Evolutionary conservation across 345 rosid genomes (phyloP), one percentile per base, ranked within the genome.

Genomic region (Ceriops tagal): DNA sequence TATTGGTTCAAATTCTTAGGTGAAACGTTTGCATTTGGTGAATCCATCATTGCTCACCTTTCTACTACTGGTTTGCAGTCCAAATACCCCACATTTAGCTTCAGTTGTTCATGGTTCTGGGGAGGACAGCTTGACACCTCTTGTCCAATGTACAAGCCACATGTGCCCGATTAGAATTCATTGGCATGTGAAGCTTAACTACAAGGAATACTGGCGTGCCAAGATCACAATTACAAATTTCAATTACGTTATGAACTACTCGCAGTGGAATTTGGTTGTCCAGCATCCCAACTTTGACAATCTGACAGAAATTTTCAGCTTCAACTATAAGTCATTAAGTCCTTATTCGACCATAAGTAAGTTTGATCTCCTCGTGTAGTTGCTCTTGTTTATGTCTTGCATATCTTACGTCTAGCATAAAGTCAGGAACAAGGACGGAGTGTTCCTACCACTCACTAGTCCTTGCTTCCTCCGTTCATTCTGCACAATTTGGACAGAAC

Each of bases 151-250:
- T 73, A 89, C 98, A 7, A 67, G 63, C 19, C 97, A 91, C 75
- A 88, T 93, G 98, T 93, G 98, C 77, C 98, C 98, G 2, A 66
- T 89, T 71, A 72, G 95, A 88, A 76, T 91, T 77, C 98, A 93
- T 67, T 93, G 98, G 98, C 98, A 91, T 78, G 84, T 93, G 0
- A 88, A 91, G 74, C 79, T 85, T n/a, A 93, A 86, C 84, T 88
- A 89, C 89, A 82, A 81, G 83, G 83, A 81, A 75, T 91, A 91
- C 68, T 91, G 98, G 98, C 82, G 97, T 61, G 96, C 81, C 55
- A 93, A 88, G 79, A 20, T 91, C 66, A 84, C 95, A 20, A 74
- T 91, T 71, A 88, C 96, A 31, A 93, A 93, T 79, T 93, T 89
- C 75, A 93, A 93, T 72, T 91, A 88, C 83, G 84, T 80, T 37